Conservation (phyloP, 257 asterid genomes). For the Voacanga thouarsii region DNA sequence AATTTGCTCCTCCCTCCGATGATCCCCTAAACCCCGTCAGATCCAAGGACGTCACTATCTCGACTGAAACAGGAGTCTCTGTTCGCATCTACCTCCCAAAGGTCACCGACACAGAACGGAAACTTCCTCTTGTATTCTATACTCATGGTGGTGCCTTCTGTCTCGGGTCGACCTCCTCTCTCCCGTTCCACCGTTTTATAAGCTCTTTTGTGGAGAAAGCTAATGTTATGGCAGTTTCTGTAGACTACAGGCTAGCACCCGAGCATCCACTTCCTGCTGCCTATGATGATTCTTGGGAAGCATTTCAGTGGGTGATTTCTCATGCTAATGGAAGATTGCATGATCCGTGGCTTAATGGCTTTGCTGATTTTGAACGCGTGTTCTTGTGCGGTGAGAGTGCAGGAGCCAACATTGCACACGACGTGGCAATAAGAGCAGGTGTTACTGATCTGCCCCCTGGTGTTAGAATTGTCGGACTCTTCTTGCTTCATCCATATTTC, state of each 20-base stretch:
- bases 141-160: slow-evolving; percentile 53
- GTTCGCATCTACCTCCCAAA: slow-evolving; percentile 40
- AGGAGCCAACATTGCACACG: slow-evolving; percentile 66
- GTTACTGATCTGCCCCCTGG: too few relatives aligned
- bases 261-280: slow-evolving; percentile 71
- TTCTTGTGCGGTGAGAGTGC: slow-evolving; percentile 71
- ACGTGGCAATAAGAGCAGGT: slow-evolving; percentile 22
- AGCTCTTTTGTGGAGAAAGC: slow-evolving; percentile 31
- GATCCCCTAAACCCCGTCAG: slow-evolving; percentile 34
- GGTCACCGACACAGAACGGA: slow-evolving; percentile 16
- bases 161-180: slow-evolving; percentile 36
- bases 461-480: slow-evolving; percentile 39
- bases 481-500: slow-evolving; percentile 62
- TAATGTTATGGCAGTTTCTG: slow-evolving; percentile 40
- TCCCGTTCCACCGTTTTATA: slow-evolving; percentile 29
- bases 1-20: slow-evolving; percentile 18
- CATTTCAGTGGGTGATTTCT: slow-evolving; percentile 47
- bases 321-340: slow-evolving; percentile 28
- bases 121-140: slow-evolving; percentile 47
- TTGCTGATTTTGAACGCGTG: slow-evolving; percentile 42
- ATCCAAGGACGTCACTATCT: slow-evolving; percentile 43
- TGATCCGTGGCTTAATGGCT: slow-evolving; percentile 53
- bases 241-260: slow-evolving; percentile 66
- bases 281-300: slow-evolving; percentile 64
- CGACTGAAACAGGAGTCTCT: slow-evolving; percentile 31